A percentile compares a stretch with the other conserved stretches of the same genome.
Evolutionary conservation across 768 basidiomycete genomes (phyloP).

Genomic region (Mrakia frigida): DNA sequence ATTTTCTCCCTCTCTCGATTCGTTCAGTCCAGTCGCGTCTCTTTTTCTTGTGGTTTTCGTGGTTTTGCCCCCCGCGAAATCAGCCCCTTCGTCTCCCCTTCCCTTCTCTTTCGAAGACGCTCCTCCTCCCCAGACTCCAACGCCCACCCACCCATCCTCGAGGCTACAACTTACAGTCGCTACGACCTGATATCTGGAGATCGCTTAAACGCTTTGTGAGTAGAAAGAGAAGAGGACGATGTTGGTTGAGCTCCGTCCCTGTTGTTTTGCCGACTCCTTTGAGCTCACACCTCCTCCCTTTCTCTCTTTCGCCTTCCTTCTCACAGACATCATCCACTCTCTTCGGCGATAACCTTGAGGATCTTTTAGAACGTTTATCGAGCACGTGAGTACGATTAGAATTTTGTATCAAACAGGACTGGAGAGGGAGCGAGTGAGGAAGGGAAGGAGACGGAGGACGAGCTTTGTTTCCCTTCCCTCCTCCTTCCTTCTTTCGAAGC

Average conservation of each 20-base stretch:
- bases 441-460: background rate
- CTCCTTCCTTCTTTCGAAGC: background rate
- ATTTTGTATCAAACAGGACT: background rate
- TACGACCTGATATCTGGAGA: too few species aligned
- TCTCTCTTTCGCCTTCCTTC: background rate
- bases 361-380: background rate
- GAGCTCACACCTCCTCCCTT: conserved; percentile 1
- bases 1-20: too few species aligned
- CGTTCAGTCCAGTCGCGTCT: too few species aligned
- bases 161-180: background rate
- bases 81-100: too few species aligned
- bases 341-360: too few species aligned
- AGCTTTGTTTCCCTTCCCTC: background rate
- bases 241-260: background rate
- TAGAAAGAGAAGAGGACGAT: background rate
- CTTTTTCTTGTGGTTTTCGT: too few species aligned
- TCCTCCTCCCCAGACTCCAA: too few species aligned
- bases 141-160: background rate
- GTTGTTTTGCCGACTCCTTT: too few species aligned
- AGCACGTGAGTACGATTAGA: background rate
- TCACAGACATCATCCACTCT: background rate
- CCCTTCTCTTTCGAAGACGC: too few species aligned
- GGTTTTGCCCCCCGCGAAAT: too few species aligned
- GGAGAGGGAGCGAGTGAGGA: background rate
- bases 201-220: too few species aligned